These are phyloP conservation scores for Pseudogymnoascus sp. DNA, from an alignment of 2,329 filamentous ascomycete species.

Conservation along the genomic window DNA sequence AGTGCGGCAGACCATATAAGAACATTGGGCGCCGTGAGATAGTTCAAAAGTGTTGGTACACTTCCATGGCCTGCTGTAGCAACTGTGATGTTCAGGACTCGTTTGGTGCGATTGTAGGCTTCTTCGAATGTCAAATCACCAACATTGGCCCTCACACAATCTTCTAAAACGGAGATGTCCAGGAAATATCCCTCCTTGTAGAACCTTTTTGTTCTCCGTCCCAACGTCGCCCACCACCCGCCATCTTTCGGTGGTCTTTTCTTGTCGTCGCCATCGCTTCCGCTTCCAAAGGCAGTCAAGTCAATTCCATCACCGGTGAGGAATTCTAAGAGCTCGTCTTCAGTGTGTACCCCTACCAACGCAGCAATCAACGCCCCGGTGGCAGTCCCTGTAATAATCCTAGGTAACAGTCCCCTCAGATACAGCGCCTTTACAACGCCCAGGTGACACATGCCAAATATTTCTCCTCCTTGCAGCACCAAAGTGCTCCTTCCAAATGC, in stretches of 20 bases:
- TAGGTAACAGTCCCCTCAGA: constrained; percentile 69
- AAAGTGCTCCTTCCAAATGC: constrained; percentile 82
- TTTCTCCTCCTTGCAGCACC: constrained; percentile 81
- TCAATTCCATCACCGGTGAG: constrained; percentile 76
- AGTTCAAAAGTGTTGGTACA: constrained; percentile 80
- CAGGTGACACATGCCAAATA: constrained; percentile 84
- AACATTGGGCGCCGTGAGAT: constrained; percentile 87
- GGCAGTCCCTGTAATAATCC: constrained; percentile 85
- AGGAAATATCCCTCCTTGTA: constrained; percentile 73
- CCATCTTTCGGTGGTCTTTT: constrained; percentile 17
- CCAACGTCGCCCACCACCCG: constrained; percentile 48
- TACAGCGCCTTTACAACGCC: constrained; percentile 86
- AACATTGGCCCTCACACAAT: constrained; percentile 77
- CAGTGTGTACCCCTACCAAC: constrained; percentile 77
- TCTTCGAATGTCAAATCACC: constrained; percentile 91
- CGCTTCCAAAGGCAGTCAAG: constrained; percentile 63
- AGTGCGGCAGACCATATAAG: constrained; percentile 56
- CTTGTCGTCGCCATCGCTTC: constrained; percentile 32
- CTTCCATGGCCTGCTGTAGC: constrained; percentile 67
- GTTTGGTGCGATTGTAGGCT: constrained; percentile 76
- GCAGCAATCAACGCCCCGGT: constrained; percentile 87
- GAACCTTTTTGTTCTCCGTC: constrained; percentile 62
- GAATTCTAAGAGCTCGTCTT: constrained; percentile 73
- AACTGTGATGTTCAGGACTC: constrained; percentile 86
- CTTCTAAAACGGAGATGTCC: constrained; percentile 72